Evolutionary conservation across 1,284 basidiomycete species (phyloP).

Genomic region (Ustilago crameri): DNA sequence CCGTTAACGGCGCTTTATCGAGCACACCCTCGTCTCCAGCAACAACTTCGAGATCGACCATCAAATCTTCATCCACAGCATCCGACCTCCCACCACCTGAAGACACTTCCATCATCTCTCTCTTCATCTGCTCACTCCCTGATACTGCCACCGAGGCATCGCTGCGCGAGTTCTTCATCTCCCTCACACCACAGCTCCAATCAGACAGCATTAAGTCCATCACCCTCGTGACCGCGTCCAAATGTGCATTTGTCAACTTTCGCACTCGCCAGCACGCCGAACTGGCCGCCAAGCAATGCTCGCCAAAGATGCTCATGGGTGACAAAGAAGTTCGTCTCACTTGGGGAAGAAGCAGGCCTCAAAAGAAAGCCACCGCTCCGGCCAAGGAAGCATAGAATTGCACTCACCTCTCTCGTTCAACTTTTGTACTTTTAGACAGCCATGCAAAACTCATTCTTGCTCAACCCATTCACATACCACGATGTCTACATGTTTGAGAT

Average conservation of each 20-base stretch:
- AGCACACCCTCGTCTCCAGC: constrained; percentile 69
- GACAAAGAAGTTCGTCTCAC: constrained; percentile 80
- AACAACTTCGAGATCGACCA: constrained; percentile 88
- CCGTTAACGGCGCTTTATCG: constrained; percentile 88
- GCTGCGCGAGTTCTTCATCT: constrained; percentile 79
- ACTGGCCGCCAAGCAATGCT: constrained; percentile 83
- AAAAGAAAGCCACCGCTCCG: constrained; percentile 9
- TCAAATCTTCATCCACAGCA: constrained; percentile 80
- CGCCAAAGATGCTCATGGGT: constrained; percentile 85
- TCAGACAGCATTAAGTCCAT: constrained; percentile 74
- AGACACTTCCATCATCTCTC: constrained; percentile 83
- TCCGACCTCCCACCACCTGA: constrained; percentile 89
- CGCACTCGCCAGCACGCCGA: constrained; percentile 83
- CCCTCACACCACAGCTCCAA: constrained; percentile 65
- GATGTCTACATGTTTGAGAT: too few relatives aligned
- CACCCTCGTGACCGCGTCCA: constrained; percentile 40
- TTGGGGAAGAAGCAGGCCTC: constrained; percentile 75
- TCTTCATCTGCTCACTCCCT: constrained; percentile 89
- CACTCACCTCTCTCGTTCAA: too few relatives aligned
- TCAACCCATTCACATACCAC: background rate
- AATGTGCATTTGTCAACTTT: constrained; percentile 97
- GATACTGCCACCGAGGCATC: constrained; percentile 78
- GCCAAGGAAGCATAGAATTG: background rate
- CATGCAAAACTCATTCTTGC: too few relatives aligned
- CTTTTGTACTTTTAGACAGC: too few relatives aligned